Conservation (phyloP, 2,329 filamentous ascomycete genomes). For the Fusarium brachygibbosum region DNA sequence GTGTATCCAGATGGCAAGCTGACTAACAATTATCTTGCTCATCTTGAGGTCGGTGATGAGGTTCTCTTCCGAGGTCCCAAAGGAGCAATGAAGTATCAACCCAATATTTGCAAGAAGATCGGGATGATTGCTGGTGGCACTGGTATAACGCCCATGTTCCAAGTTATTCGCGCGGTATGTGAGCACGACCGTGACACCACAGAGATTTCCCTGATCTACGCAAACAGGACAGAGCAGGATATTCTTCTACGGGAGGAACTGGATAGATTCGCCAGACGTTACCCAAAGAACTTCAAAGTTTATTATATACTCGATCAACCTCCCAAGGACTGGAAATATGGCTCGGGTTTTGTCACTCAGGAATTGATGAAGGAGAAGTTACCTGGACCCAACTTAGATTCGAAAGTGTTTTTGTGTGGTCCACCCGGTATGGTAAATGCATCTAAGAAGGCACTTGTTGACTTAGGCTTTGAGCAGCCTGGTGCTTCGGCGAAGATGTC, state of each 20-base stretch:
- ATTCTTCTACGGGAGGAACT: slow-evolving; percentile 70
- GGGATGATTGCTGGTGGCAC: slow-evolving; percentile 67
- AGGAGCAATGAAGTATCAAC: slow-evolving; percentile 66
- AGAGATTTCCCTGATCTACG: slow-evolving; percentile 69
- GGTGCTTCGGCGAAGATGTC: slow-evolving; percentile 64
- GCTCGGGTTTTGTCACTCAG: slow-evolving; percentile 64
- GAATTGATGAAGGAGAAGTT: slow-evolving; percentile 64
- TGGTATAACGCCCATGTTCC: slow-evolving; percentile 56
- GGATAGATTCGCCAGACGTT: slow-evolving; percentile 64
- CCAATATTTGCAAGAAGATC: slow-evolving; percentile 59
- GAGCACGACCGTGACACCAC: slow-evolving; percentile 70
- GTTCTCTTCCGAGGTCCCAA: slow-evolving; percentile 69
- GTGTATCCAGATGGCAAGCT: slow-evolving; percentile 64
- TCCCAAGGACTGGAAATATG: slow-evolving; percentile 61
- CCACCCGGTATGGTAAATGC: slow-evolving; percentile 72
- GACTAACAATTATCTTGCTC: slow-evolving; percentile 62
- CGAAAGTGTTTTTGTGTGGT: slow-evolving; percentile 70
- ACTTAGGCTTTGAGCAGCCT: slow-evolving; percentile 64
- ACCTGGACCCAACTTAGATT: slow-evolving; percentile 59
- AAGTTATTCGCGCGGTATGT: slow-evolving; percentile 73
- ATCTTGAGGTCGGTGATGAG: slow-evolving; percentile 62
- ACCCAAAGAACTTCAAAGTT: slow-evolving; percentile 67
- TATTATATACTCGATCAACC: slow-evolving; percentile 67
- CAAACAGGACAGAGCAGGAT: slow-evolving; percentile 69
- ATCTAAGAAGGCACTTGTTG: slow-evolving; percentile 63